These are phyloP conservation scores for Austroboletus novae-zelandiae DNA, from an alignment of 1,284 basidiomycete species.

Conservation along the genomic window DNA sequence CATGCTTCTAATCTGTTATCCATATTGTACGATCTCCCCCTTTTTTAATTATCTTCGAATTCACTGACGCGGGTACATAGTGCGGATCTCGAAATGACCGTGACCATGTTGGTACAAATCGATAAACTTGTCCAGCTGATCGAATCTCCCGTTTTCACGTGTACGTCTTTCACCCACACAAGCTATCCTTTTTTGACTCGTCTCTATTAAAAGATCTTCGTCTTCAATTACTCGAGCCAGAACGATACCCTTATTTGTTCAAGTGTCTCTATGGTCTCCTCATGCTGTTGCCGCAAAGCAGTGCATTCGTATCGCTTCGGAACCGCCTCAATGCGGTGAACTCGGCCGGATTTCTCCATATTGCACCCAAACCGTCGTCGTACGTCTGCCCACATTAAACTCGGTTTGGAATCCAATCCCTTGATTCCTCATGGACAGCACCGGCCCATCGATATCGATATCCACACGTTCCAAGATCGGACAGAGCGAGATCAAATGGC, in stretches of 20 bases:
- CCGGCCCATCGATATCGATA: slow-evolving; percentile 39
- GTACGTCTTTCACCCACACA: slow-evolving; percentile 43
- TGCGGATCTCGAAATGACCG: slow-evolving; percentile 95
- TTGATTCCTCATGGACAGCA: slow-evolving; percentile 7
- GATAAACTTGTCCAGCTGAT: slow-evolving; percentile 98
- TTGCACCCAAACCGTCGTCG: slow-evolving; percentile 81
- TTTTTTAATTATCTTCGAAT: not conserved
- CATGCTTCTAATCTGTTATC: slow-evolving; percentile 97
- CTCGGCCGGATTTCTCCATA: slow-evolving; percentile 90
- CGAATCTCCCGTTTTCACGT: slow-evolving; percentile 97
- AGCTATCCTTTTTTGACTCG: slow-evolving; percentile 4
- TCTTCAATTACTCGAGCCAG: slow-evolving; percentile 94
- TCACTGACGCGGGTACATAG: slow-evolving; percentile 40
- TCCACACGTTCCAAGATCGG: slow-evolving; percentile 66
- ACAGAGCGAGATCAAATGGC: slow-evolving; percentile 92
- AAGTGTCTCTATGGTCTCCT: slow-evolving; percentile 97
- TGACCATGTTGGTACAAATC: slow-evolving; percentile 92
- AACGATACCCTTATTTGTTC: slow-evolving; percentile 93
- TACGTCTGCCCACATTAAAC: slow-evolving; percentile 35
- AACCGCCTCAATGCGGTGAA: slow-evolving; percentile 95
- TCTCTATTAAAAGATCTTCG: slow-evolving; percentile 69
- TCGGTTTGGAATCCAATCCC: too few relatives aligned
- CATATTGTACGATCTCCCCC: slow-evolving; percentile 73
- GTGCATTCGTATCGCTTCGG: slow-evolving; percentile 92
- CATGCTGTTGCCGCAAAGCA: slow-evolving; percentile 97